Evolutionary conservation across 1,139 yeast species (phyloP).

Genomic region (Lodderomyces elongisporus): DNA sequence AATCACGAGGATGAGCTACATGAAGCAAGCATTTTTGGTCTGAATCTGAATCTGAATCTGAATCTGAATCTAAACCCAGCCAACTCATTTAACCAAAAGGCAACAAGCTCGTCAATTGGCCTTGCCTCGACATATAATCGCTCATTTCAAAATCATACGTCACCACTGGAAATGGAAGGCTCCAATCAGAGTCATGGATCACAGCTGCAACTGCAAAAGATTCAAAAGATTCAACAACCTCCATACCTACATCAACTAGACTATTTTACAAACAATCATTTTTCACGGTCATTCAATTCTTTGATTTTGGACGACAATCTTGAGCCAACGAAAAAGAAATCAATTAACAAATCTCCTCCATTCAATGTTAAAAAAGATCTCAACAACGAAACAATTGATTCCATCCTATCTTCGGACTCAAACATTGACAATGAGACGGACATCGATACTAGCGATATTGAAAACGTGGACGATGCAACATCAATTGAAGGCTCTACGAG

Average conservation of each 20-base stretch:
- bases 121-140: no score
- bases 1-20: no score
- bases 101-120: no score
- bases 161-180: no score
- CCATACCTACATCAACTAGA: constrained; percentile 19
- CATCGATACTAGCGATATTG: not conserved
- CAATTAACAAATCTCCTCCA: constrained; percentile 40
- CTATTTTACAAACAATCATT: constrained; percentile 37
- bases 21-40: no score
- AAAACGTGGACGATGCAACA: constrained; percentile 2
- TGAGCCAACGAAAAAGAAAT: constrained; percentile 11
- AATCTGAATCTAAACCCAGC: no score
- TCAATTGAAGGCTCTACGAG: constrained; percentile 17
- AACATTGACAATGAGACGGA: constrained; percentile 10
- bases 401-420: constrained; percentile 12
- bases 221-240: constrained; percentile 6
- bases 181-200: no score
- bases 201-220: no score
- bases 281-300: constrained; percentile 43
- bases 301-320: constrained; percentile 36
- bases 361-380: constrained; percentile 34
- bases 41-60: no score
- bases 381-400: constrained; percentile 25
- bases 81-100: no score
- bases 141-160: no score